Evolutionary conservation across 2,329 filamentous ascomycete species (phyloP).

Genomic region (Fusarium sp.): DNA sequence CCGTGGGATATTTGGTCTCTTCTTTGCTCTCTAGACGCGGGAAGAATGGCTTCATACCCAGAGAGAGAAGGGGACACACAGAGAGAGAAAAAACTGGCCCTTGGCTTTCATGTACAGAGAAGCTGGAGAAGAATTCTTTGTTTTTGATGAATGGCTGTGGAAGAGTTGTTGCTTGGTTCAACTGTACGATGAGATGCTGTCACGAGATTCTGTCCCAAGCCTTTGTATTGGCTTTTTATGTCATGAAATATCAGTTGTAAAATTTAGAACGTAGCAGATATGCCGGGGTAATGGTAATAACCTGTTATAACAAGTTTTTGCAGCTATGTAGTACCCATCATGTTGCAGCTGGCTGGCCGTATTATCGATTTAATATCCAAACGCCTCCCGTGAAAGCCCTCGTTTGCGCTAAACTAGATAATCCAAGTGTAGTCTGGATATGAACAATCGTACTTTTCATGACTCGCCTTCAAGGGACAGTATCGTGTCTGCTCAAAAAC

Average conservation of each 20-base stretch:
- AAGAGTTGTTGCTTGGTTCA: neutral
- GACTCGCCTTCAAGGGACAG: neutral
- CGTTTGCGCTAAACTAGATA: neutral
- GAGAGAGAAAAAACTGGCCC: neutral
- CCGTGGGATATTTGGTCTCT: constrained; percentile 1
- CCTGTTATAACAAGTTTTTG: neutral
- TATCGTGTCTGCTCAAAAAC: neutral
- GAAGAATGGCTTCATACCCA: neutral
- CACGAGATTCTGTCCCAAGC: neutral
- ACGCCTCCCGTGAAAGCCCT: neutral
- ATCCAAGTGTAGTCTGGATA: neutral
- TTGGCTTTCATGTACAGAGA: neutral
- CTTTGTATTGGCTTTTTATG: neutral
- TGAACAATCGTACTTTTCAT: neutral
- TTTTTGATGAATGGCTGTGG: neutral
- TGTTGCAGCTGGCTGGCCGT: neutral
- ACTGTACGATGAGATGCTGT: neutral
- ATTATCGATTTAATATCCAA: neutral
- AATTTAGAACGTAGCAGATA: neutral
- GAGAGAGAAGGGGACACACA: neutral
- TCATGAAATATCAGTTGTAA: neutral
- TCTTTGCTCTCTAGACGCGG: neutral
- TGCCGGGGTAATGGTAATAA: neutral
- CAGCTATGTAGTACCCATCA: neutral
- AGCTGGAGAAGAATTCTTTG: neutral